These are phyloP conservation scores for Aspergillus awamori DNA, from an alignment of 2,329 filamentous ascomycete genomes.

Conservation along the genomic window DNA sequence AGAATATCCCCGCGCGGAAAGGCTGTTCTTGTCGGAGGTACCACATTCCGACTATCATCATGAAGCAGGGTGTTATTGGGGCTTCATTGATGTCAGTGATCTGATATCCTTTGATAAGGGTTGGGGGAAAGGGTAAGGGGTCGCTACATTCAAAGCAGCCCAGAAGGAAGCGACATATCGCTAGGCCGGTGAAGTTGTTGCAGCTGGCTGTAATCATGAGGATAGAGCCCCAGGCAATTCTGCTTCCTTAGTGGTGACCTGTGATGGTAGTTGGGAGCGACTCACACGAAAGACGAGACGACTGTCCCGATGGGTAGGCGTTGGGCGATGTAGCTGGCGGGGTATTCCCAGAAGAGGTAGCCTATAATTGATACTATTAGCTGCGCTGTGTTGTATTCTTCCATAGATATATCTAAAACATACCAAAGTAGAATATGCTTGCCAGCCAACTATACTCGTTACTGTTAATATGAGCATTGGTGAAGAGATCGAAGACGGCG, in stretches of 20 bases:
- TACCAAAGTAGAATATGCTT: slow-evolving; percentile 58
- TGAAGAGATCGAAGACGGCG: slow-evolving; percentile 59
- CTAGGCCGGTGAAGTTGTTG: slow-evolving; percentile 47
- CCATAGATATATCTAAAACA: too few species aligned
- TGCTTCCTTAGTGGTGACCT: not conserved
- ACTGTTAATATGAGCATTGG: slow-evolving; percentile 49
- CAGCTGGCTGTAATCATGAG: slow-evolving; percentile 49
- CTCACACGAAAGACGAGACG: slow-evolving; percentile 20
- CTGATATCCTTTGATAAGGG: too few species aligned
- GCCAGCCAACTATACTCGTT: slow-evolving; percentile 57
- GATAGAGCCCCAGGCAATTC: slow-evolving; percentile 48
- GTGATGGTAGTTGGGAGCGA: not conserved
- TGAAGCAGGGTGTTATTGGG: slow-evolving; percentile 53
- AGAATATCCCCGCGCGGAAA: slow-evolving; percentile 50
- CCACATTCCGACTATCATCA: slow-evolving; percentile 57
- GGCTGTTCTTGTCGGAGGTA: slow-evolving; percentile 53
- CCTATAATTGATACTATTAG: slow-evolving; percentile 13
- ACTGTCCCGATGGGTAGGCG: slow-evolving; percentile 27
- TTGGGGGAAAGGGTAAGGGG: too few species aligned
- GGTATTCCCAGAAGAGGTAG: slow-evolving; percentile 49
- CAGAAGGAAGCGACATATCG: slow-evolving; percentile 50
- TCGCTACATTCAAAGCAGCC: slow-evolving; percentile 51
- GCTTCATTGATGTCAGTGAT: too few species aligned
- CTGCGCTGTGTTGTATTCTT: too few species aligned
- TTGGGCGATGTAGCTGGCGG: slow-evolving; percentile 41